Evolutionary conservation across 345 rosid genomes (phyloP).

Genomic region (Erodium maritimum): DNA sequence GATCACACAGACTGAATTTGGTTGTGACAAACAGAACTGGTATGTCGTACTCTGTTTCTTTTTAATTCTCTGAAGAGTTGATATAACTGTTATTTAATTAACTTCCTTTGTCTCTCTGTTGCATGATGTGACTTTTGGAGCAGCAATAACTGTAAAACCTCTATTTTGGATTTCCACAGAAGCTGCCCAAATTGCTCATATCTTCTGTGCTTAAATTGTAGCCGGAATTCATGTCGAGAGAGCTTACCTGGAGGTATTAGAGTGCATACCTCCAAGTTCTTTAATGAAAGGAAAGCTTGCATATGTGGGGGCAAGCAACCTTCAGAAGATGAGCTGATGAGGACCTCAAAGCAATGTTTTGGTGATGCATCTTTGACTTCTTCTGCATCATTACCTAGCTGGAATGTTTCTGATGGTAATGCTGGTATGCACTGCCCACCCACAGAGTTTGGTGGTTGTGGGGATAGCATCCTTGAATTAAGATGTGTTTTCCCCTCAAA

Average conservation of each 20-base stretch:
- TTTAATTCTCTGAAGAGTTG: slow-evolving; percentile 2
- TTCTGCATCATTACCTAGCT: slow-evolving; percentile 18
- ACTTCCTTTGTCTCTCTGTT: slow-evolving; percentile 14
- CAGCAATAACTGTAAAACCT: slow-evolving; percentile 48
- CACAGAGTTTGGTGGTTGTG: slow-evolving; percentile 50
- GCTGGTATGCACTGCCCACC: slow-evolving; percentile 40
- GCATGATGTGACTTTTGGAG: slow-evolving; percentile 18
- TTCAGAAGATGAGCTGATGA: slow-evolving; percentile 18
- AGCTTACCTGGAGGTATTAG: slow-evolving; percentile 29
- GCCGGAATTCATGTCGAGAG: slow-evolving; percentile 33
- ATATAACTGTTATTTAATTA: slow-evolving; percentile 7
- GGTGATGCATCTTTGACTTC: slow-evolving; percentile 17
- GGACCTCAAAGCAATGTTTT: slow-evolving; percentile 13
- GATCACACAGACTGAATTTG: slow-evolving; percentile 31
- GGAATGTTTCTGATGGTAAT: slow-evolving; percentile 19
- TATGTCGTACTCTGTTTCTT: slow-evolving; percentile 23
- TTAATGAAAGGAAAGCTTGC: slow-evolving; percentile 22
- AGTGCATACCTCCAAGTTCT: slow-evolving; percentile 22
- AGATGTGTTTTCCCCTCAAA: slow-evolving; percentile 36
- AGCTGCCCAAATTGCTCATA: slow-evolving; percentile 62
- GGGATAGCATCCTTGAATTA: slow-evolving; percentile 38
- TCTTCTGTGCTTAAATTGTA: slow-evolving; percentile 53
- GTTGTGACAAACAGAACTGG: slow-evolving; percentile 47
- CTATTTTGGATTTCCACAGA: slow-evolving; percentile 49
- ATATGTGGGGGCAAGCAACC: slow-evolving; percentile 13